Conservation (phyloP, 169 alveolate genomes). For the Eimeria praecox region DNA sequence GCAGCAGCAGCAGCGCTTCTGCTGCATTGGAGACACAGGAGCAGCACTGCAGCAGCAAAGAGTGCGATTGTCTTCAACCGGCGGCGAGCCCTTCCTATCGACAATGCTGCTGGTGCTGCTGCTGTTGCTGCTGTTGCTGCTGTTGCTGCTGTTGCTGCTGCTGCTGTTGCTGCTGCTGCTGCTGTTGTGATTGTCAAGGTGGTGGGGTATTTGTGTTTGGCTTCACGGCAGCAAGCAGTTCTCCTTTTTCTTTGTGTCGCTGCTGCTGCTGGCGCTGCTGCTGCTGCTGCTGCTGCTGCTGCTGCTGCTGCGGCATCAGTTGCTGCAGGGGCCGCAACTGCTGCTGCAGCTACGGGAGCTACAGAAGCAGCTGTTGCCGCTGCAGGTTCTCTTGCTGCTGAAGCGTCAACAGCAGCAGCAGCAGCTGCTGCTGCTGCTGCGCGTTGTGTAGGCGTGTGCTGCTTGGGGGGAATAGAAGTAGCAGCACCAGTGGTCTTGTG, state of each 20-base stretch:
- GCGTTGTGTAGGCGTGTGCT: not conserved
- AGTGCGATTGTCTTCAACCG: not conserved
- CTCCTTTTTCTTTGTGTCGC: not conserved
- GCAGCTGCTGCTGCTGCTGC: too few species aligned
- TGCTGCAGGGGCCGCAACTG: not conserved
- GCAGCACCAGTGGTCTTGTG: too few species aligned
- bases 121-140: constrained; percentile 34
- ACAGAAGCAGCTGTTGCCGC: not conserved
- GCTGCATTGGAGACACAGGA: constrained; percentile 6
- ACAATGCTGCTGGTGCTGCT: not conserved
- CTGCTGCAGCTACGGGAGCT: not conserved
- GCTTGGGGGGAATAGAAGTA: not conserved
- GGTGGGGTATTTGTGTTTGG: not conserved
- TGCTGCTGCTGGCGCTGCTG: constrained; percentile 12
- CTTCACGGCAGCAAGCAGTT: not conserved
- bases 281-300: constrained; percentile 47
- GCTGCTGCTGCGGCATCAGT: not conserved
- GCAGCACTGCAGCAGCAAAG: constrained; percentile 40
- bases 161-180: constrained; percentile 28
- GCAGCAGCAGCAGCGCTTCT: not conserved
- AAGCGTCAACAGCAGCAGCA: not conserved
- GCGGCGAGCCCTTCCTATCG: not conserved
- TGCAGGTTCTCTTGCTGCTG: not conserved
- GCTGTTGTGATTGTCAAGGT: not conserved
- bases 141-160: constrained; percentile 25